Evolutionary conservation across 192 early-diverging fungal genomes (phyloP), one percentile per base, ranked within the genome.

Genomic region (Coemansia sp.): DNA sequence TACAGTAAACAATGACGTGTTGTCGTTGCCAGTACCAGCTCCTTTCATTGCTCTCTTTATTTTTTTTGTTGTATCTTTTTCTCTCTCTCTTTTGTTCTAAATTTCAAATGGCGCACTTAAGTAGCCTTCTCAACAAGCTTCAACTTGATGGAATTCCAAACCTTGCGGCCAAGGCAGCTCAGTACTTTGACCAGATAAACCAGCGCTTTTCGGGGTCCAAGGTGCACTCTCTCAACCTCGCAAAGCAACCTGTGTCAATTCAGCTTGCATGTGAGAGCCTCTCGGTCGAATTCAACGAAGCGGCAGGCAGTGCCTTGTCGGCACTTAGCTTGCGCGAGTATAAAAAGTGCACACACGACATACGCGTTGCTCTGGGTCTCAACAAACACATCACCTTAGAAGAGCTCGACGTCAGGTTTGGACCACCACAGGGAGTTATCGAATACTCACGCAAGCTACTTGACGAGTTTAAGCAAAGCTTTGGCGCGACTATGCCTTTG

Each of bases 241-340:
- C 70, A 50, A 67, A 72, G 35, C 73, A 64, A 44, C 37, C 74
- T 21, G 64, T 79, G 6, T 70, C 76, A 14, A 78, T 84, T 42
- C 77, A 79, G 16, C 74, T 84, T 11, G 82, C 82, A 39, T 79
- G 82, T 58, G 82, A 84, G 17, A 40, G 28, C 26, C 65, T 84
- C 1, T 73, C 76, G 0, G 67, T 70, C 8, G 70, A 72, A 49
- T 84, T 84, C 50, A 84, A 79, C 65, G 72, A 84, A 60, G 65
- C 58, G 3, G 82, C 74, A 2, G 82, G 73, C n/a, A 76, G 67
- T 40, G 62, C 70, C 8, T 21, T 78, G 30, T 84, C 82, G 9
- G 74, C 73, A 3, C 70, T 84, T 5, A 52, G 64, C 53, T 35
- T 35, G 47, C 68, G 43, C 30, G 52, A 60, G n/a, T 84, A 79